Base-by-base conservation (phyloP, 176 grass and related monocot species). In the Eleusine coracana region DNA sequence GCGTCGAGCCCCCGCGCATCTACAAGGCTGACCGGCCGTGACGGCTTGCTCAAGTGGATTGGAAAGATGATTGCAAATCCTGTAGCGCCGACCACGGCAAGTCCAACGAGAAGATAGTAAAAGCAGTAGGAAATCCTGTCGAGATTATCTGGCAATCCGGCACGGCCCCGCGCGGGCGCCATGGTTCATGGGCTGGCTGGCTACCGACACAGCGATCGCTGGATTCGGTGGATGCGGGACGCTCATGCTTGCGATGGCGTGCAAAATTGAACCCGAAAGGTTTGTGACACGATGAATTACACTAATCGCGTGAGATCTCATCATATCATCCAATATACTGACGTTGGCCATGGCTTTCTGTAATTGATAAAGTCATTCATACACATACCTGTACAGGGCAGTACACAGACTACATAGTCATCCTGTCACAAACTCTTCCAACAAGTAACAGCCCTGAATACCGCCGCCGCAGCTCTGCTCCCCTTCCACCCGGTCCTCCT, bases 361-460 rank as follows among this genome's bases (percentile, higher is more conserved):
- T 48, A 20, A 28, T 20, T 7, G 5, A 17, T 1, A 5, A 1
- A 5, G 10, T 2, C 1, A 27, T 36, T 5, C 37, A 49, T 25
- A 37, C 5, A 10, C 27, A 11, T 51, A 74, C 80, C 66, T 12
- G 13, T 46, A 31, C 15, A 59, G 48, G 12, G 10, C 2, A 59
- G 31, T 34, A 34, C 31, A 34, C 31, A 34, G 31, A 34, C 2
- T 34, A 34, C 31, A 34, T 1, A 34, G 56, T 41, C 7, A 27
- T 11, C 25, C 13, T 83, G 60, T 28, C 14, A 74, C 34, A 40
- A 0, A 11, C 20, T 60, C 74, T 55, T 71, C 66, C 74, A 78
- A 23, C 83, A 85, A 2, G 66, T 13, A 4, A 78, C 52, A 62
- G 54, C 39, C 13, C 66, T 78, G 52, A 50, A 61, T 16, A 78